Base-by-base conservation (phyloP, 176 grass and related monocot species). In the Oropetium thomaeum region DNA sequence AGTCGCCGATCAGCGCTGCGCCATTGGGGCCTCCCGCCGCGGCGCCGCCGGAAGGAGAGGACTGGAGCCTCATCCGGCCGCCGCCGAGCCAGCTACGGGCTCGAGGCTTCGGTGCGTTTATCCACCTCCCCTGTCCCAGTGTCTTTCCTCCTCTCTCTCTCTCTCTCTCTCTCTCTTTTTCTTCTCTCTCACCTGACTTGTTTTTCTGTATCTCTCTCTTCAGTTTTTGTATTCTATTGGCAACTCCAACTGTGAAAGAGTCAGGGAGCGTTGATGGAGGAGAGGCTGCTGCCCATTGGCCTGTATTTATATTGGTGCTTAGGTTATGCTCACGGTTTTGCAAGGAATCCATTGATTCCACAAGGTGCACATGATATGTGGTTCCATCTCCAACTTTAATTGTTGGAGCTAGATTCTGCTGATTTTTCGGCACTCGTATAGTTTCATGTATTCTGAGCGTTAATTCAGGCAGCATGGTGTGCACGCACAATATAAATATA, bases 201-300 rank as follows among this genome's bases (percentile, higher is more conserved):
- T 38, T 65, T 65, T 62, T 8, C 22, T 64, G 41, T 42, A 12
- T 33, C 65, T 70, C 35, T 67, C 19, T 38, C n/a, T 49, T 23
- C 11, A 43, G 69, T 57, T 72, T 53, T 82, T 74, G 58, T 82
- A 65, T 81, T 65, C 59, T 65, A 55, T 19, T 22, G 47, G 25
- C 34, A 65, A 73, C 33, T 65, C 68, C 19, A 34, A 65, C 25
- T 26, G 69, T 11, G 57, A 81, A 70, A 53, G 58, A 53, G 77
- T 1, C 23, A 17, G 69, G 41, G 34, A 34, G 8, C 43, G 34
- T 65, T n/a, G 69, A 73, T 43, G 23, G 53, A 16, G 58, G 14
- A 7, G 59, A 81, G 69, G 69, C 47, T 17, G n/a, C n/a, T n/a
- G 19, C 45, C 79, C 79, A 31, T 62, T 23, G 44, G 30, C 58